These are phyloP conservation scores for Musa itinerans DNA, from an alignment of 176 grass and related monocot genomes.

Conservation along the genomic window DNA sequence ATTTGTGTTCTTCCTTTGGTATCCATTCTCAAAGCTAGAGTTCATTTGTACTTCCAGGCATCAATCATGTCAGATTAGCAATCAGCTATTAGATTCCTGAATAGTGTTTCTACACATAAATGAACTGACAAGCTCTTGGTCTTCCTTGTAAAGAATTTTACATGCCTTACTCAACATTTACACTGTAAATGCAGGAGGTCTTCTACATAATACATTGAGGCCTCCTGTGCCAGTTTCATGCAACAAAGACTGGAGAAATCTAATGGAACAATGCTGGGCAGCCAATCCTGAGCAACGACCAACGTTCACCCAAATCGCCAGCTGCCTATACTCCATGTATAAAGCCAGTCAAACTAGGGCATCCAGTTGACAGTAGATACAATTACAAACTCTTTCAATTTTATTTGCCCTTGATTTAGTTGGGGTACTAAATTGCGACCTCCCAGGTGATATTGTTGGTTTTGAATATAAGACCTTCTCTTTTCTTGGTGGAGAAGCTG, in stretches of 20 bases:
- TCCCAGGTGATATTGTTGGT: too few relatives aligned
- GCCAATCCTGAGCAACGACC: slow-evolving; percentile 51
- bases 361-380: slow-evolving; percentile 4
- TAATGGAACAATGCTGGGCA: slow-evolving; percentile 91
- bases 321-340: slow-evolving; percentile 36
- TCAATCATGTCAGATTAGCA: not conserved
- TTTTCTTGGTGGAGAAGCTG: too few relatives aligned
- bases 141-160: not conserved
- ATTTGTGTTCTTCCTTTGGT: too few relatives aligned
- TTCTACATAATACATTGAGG: slow-evolving; percentile 73
- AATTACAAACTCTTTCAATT: not conserved
- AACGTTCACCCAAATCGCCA: slow-evolving; percentile 66
- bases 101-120: too few relatives aligned
- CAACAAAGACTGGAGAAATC: slow-evolving; percentile 51
- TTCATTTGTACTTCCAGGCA: not conserved
- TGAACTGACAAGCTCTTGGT: not conserved
- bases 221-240: slow-evolving; percentile 65
- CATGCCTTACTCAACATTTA: not conserved
- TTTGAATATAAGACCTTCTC: too few relatives aligned
- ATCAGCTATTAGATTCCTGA: too few relatives aligned
- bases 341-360: slow-evolving; percentile 29
- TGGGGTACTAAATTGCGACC: too few relatives aligned
- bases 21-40: not conserved
- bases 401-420: not conserved
- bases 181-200: slow-evolving; percentile 38